Evolutionary conservation across 495 filamentous ascomycete genomes (phyloP), one percentile per base, ranked within the genome.

Genomic region (Talaromyces nanjingensis): DNA sequence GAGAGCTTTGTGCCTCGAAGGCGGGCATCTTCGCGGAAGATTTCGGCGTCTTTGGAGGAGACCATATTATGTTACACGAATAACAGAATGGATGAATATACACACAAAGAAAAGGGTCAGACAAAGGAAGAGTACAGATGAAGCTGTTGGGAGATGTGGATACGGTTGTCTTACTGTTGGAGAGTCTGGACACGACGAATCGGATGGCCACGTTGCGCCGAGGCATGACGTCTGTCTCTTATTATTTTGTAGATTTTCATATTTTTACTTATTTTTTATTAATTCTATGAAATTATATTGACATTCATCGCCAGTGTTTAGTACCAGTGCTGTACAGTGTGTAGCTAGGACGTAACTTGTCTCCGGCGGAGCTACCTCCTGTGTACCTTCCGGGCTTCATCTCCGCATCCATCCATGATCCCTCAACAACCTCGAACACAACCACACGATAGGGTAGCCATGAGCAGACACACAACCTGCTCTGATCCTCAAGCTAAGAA

Each of bases 1-100:
- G 79, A 84, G 59, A 96, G 79, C 27, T 83, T 81, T 62, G 70
- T 76, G 66, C 88, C 85, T 22, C 84, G 77, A 47, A 73, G 66
- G 62, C 80, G 84, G 59, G 81, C 81, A 75, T 91, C 88, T 57
- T 82, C 79, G 65, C 87, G 81, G 69, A 92, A 87, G 25, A 84
- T 72, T 37, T 86, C 68, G 58, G 75, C 79, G 64, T 89, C 86
- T 67, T 73, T 76, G 20, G 76, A 66, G 54, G 74, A 76, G 63
- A 87, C 80, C 85, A 89, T 62, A 29, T 56, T 60, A 89, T 62
- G 56, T 56, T 60, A 62, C 24, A 62, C 24, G 22, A 34, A 2
- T 16, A 9, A 20, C 45, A 34, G 9, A 11, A 12, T 24, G 37
- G 37, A 37, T 37, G 33, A 12, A 5, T 16, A 16, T 42, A 5